Percentiles rank a stretch among this genome's conserved stretches.
Evolutionary conservation across 163 green algal genomes (phyloP).

Genomic region (Coccomyxa subellipsoidea): DNA sequence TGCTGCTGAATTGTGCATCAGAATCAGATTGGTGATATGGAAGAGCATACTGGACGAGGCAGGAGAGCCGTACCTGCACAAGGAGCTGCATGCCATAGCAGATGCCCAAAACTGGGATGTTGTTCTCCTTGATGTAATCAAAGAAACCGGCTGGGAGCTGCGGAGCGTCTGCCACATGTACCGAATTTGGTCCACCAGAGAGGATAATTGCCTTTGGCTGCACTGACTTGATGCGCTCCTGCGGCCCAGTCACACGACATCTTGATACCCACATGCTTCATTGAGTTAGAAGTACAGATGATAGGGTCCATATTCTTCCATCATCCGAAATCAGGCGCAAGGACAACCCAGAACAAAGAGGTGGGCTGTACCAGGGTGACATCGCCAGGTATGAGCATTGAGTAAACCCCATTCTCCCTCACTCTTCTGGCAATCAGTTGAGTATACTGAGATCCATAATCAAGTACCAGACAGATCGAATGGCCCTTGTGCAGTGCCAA

Average conservation of each 20-base stretch:
- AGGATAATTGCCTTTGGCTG: slow-evolving; percentile 88
- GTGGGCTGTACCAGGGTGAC: slow-evolving; percentile 61
- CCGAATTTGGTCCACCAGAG: slow-evolving; percentile 93
- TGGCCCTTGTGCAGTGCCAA: slow-evolving; percentile 35
- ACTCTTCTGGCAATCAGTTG: slow-evolving; percentile 93
- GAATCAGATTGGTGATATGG: no score
- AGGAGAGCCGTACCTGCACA: slow-evolving; percentile 34
- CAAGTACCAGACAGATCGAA: slow-evolving; percentile 75
- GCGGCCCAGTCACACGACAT: slow-evolving; percentile 20
- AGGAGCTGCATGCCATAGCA: slow-evolving; percentile 98
- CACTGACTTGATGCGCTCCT: slow-evolving; percentile 77
- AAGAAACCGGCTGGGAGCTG: slow-evolving; percentile 86
- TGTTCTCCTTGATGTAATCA: slow-evolving; percentile 61
- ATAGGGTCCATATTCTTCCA: no score
- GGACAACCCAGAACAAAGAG: no score
- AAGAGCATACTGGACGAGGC: no score
- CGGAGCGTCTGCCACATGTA: slow-evolving; percentile 84
- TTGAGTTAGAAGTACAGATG: no score
- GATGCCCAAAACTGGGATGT: slow-evolving; percentile 92
- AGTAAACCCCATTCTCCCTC: slow-evolving; percentile 89
- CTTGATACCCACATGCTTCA: no score
- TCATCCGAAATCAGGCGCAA: no score
- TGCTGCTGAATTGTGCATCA: no score
- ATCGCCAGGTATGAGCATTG: slow-evolving; percentile 90
- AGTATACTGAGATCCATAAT: slow-evolving; percentile 98